Percentiles rank a stretch among this genome's conserved stretches.
Conservation (phyloP, 441 rosid species). For the Erodium texanum region DNA sequence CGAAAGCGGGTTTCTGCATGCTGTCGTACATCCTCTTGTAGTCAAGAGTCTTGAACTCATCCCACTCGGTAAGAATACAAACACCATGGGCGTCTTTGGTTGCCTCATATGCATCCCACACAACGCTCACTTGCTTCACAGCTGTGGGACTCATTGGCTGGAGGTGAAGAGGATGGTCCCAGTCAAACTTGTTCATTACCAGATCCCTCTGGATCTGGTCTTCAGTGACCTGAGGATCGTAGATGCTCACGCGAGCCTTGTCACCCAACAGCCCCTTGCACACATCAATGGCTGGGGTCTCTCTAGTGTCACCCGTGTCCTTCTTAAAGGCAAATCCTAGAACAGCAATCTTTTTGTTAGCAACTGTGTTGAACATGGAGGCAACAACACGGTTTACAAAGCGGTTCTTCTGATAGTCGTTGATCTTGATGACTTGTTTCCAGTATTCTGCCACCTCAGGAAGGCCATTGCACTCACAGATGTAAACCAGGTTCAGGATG, state of each 20-base stretch:
- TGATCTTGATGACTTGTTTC: conserved; percentile 94
- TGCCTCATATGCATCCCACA: conserved; percentile 82
- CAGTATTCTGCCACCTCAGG: conserved; percentile 90
- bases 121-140: conserved; percentile 59
- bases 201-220: conserved; percentile 93
- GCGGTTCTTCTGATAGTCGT: conserved; percentile 81
- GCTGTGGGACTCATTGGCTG: conserved; percentile 80
- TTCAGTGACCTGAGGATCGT: conserved; percentile 85
- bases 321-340: conserved; percentile 88
- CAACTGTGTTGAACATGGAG: conserved; percentile 92
- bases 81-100: conserved; percentile 77
- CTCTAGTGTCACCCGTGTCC: conserved; percentile 93
- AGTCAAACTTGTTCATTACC: conserved; percentile 80
- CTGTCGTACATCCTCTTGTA: conserved; percentile 36
- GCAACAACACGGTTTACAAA: conserved; percentile 81
- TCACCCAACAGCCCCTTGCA: conserved; percentile 92
- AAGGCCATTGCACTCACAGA: conserved; percentile 91
- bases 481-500: conserved; percentile 76
- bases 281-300: conserved; percentile 91
- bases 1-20: conserved; percentile 54
- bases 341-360: conserved; percentile 71
- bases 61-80: conserved; percentile 95
- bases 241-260: conserved; percentile 77
- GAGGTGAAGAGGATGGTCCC: conserved; percentile 94
- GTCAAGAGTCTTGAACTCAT: conserved; percentile 67